Base-by-base conservation (phyloP, 2,329 filamentous ascomycete genomes). In the Geoglossum cookeanum region DNA sequence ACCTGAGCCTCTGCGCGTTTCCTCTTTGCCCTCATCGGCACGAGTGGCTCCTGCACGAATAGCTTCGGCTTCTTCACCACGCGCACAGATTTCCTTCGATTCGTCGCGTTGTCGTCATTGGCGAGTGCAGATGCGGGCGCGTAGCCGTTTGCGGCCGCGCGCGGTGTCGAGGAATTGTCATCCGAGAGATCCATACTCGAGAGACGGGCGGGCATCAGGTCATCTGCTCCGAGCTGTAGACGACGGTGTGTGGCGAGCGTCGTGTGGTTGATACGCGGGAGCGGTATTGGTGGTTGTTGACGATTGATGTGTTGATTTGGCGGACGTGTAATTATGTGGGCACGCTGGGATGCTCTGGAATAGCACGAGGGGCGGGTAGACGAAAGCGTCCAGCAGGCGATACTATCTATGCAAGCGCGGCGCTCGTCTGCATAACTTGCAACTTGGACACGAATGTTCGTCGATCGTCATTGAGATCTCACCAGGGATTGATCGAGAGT, bases 1-100 rank as follows among this genome's bases (percentile, higher is more conserved):
- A 69, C 66, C 42, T 65, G 67, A 51, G 66, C 64, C n/a, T 65
- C 60, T n/a, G 61, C 64, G 59, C 74, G 71, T 66, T 79, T 79
- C 60, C 76, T 73, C 66, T 79, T 79, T 11, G 66, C 64, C 48
- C 59, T 60, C 8, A 13, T 48, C 11, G 17, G 55, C 11, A 45
- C 42, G 15, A 44, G 54, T 4, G 11, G 57, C 44, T 62, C 61
- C 4, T 63, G 60, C 57, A 62, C 63, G 22, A 64, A 55, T 2
- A 61, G 59, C 44, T 68, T 65, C 2, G 68, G 64, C 57, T 66
- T 66, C 58, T 66, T 66, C 48, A 64, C 64, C 17, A 67, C 65
- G 60, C 69, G 68, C 29, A 60, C 60, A 39, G 62, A 64, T 57
- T 60, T 61, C 42, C 63, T 58, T 15, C 62, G 60, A 45, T 55